A percentile compares a stretch with the other conserved stretches of the same genome.
Evolutionary conservation across 225 moss, liverwort and hornwort genomes (phyloP).

Genomic region (Takakia lepidozioides): DNA sequence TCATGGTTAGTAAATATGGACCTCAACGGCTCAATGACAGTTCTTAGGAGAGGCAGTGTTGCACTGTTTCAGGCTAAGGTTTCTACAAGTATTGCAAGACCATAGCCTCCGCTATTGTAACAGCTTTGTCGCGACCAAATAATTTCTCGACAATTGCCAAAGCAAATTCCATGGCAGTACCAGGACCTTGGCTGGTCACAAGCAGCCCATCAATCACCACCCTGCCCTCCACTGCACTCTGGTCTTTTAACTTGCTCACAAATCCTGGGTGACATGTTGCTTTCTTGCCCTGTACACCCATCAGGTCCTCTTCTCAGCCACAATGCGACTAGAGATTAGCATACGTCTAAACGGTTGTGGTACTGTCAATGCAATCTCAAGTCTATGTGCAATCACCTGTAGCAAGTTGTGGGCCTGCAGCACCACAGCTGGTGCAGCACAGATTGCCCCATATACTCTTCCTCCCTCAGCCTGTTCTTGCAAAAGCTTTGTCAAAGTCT

Average conservation of each 20-base stretch:
- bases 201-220: constrained; percentile 81
- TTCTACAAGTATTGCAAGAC: constrained; percentile 58
- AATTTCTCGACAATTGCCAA: constrained; percentile 83
- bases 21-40: too few species aligned
- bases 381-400: too few species aligned
- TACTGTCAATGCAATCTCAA: too few species aligned
- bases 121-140: constrained; percentile 40
- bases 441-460: constrained; percentile 70
- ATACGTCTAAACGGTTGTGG: not conserved
- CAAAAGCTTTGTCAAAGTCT: constrained; percentile 36
- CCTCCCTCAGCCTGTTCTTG: constrained; percentile 43
- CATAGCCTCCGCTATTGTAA: constrained; percentile 60
- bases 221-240: constrained; percentile 63
- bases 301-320: not conserved
- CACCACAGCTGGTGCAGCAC: constrained; percentile 90
- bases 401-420: constrained; percentile 56
- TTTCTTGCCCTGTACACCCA: constrained; percentile 54
- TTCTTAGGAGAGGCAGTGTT: too few species aligned
- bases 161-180: constrained; percentile 86
- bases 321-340: not conserved
- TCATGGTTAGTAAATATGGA: too few species aligned
- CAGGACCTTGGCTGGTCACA: constrained; percentile 87
- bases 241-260: constrained; percentile 50
- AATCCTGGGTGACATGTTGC: constrained; percentile 78
- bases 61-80: too few species aligned